A percentile compares a stretch with the other conserved stretches of the same genome.
phyloP scores from a whole-genome alignment of 2,329 filamentous ascomycete genomes.

The Colletotrichum kahawae region DNA sequence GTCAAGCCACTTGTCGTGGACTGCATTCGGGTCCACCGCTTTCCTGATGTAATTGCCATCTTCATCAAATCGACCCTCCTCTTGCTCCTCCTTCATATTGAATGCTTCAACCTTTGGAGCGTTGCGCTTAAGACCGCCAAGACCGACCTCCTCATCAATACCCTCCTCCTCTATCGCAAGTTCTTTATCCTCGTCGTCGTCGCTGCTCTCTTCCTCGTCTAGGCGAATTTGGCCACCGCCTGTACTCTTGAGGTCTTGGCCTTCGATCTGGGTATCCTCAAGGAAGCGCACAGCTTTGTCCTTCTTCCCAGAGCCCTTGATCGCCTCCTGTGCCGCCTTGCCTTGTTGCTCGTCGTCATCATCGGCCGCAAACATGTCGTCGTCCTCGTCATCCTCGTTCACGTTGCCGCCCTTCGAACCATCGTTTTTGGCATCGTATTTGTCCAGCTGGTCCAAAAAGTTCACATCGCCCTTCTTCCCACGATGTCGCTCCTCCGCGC shows the following conservation, averaged over 20 bases:
- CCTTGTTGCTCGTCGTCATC: constrained; percentile 53
- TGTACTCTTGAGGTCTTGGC: constrained; percentile 76
- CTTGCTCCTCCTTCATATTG: constrained; percentile 88
- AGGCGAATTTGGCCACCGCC: constrained; percentile 74
- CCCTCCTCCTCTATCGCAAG: constrained; percentile 77
- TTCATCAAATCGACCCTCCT: constrained; percentile 92
- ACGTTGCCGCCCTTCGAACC: constrained; percentile 35
- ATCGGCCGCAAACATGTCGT: constrained; percentile 80
- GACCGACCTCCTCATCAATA: constrained; percentile 87
- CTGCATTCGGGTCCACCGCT: constrained; percentile 84
- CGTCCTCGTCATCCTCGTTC: constrained; percentile 49
- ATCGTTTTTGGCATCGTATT: constrained; percentile 52
- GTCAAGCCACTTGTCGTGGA: constrained; percentile 91
- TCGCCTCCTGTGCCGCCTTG: constrained; percentile 25
- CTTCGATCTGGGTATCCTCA: constrained; percentile 71
- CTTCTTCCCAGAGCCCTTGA: constrained; percentile 49
- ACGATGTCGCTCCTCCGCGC: constrained; percentile 65
- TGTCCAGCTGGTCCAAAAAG: constrained; percentile 58
- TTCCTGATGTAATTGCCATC: constrained; percentile 91
- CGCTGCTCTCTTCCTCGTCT: constrained; percentile 59
- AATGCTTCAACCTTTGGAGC: constrained; percentile 96
- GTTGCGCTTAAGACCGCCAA: constrained; percentile 88
- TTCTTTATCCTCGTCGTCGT: constrained; percentile 74
- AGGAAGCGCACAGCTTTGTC: constrained; percentile 67
- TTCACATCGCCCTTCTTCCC: constrained; percentile 49